Conservation (phyloP, 495 filamentous ascomycete genomes). For the Neurospora intermedia region DNA sequence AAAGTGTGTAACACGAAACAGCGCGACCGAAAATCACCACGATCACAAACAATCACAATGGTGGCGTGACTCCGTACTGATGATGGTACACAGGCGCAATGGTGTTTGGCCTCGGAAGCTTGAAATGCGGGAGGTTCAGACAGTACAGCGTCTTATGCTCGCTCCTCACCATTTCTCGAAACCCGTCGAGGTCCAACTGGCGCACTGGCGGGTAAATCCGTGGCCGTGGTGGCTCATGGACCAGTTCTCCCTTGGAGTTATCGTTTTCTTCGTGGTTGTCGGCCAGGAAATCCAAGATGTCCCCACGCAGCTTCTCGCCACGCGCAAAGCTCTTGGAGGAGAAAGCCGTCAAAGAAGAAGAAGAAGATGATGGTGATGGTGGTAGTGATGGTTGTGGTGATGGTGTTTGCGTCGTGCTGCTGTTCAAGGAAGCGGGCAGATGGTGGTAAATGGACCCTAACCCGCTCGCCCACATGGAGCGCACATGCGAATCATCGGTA, state of each 20-base stretch:
- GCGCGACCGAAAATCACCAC: neutral
- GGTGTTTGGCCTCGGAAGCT: neutral
- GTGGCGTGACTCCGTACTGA: neutral
- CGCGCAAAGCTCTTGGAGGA: neutral
- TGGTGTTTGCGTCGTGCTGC: too few species aligned
- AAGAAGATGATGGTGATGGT: too few species aligned
- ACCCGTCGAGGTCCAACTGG: neutral
- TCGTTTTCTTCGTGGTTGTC: neutral
- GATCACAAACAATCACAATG: neutral
- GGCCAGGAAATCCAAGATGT: slow-evolving; percentile 3
- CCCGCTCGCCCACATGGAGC: slow-evolving; percentile 13
- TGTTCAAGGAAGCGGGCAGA: neutral
- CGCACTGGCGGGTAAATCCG: slow-evolving; percentile 6
- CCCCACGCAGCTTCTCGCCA: neutral
- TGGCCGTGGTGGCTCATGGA: slow-evolving; percentile 2
- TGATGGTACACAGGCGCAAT: neutral
- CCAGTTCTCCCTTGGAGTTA: slow-evolving; percentile 1
- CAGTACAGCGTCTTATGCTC: neutral
- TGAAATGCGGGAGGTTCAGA: neutral
- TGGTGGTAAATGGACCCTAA: slow-evolving; percentile 19
- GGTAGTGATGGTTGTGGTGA: too few species aligned
- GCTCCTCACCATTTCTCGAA: slow-evolving; percentile 1
- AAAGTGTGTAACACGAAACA: neutral
- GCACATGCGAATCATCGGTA: slow-evolving; percentile 13
- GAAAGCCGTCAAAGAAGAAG: too few species aligned